Conservation (phyloP, 169 alveolate species). For the Cryptosporidium viatorum region DNA sequence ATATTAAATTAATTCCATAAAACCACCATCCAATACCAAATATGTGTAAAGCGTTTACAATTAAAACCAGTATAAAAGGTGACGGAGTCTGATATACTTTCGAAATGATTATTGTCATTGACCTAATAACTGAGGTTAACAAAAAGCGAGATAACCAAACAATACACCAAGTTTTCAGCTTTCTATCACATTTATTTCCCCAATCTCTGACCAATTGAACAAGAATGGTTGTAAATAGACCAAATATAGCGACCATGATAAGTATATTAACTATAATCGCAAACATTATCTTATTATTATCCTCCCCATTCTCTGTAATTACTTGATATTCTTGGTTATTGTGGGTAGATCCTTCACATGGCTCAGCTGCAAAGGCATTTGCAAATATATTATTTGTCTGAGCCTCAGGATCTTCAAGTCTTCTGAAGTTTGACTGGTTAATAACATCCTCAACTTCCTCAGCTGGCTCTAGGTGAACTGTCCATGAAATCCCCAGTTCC, state of each 20-base stretch:
- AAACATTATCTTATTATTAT: conserved; percentile 6
- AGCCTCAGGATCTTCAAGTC: conserved; percentile 16
- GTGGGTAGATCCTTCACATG: neutral
- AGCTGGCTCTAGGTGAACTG: conserved; percentile 51
- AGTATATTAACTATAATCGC: conserved; percentile 25
- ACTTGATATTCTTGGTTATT: conserved; percentile 24
- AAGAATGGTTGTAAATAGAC: conserved; percentile 31
- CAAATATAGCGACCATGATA: neutral
- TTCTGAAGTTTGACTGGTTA: conserved; percentile 34
- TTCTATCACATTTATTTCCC: conserved; percentile 38
- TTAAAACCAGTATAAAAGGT: conserved; percentile 13
- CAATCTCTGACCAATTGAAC: conserved; percentile 21
- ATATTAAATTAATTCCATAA: conserved; percentile 63
- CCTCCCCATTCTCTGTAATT: conserved; percentile 22
- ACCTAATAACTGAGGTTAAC: conserved; percentile 47
- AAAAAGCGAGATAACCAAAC: conserved; percentile 68
- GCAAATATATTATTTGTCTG: conserved; percentile 18
- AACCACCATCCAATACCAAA: conserved; percentile 74
- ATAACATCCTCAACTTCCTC: neutral
- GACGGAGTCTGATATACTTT: conserved; percentile 26
- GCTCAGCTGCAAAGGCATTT: conserved; percentile 3
- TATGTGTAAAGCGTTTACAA: conserved; percentile 22
- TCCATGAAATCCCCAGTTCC: conserved; percentile 62
- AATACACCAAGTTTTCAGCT: conserved; percentile 66
- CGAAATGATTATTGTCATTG: conserved; percentile 5